phyloP scores from a whole-genome alignment of 345 rosid genomes.

The Crucihimalaya himalaica region DNA sequence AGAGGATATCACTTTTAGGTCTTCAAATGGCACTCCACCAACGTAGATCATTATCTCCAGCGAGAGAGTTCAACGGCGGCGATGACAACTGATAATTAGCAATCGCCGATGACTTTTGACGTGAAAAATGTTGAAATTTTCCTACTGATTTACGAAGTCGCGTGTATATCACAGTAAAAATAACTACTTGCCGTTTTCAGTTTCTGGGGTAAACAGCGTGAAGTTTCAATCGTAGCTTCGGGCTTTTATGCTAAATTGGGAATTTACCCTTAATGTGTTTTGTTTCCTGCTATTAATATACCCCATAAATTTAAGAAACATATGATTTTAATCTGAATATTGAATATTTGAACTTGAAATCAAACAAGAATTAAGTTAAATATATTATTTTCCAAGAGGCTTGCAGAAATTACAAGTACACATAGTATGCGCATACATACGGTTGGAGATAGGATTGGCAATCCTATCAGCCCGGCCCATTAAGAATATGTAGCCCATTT shows the following conservation, averaged over 20 bases:
- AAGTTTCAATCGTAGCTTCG: background rate
- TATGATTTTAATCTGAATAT: background rate
- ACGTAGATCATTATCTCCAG: slow-evolving; percentile 49
- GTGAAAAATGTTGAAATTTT: background rate
- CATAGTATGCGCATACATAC: too few species aligned
- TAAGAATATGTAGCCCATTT: too few species aligned
- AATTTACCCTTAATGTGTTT: background rate
- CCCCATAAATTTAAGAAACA: too few species aligned
- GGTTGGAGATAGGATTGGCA: too few species aligned
- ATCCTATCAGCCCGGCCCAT: too few species aligned
- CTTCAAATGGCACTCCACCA: slow-evolving; percentile 29
- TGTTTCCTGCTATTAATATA: too few species aligned
- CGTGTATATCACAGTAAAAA: too few species aligned
- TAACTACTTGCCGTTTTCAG: background rate
- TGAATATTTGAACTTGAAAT: slow-evolving; percentile 1
- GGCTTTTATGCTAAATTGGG: background rate
- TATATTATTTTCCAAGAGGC: slow-evolving; percentile 3
- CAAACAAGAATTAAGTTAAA: background rate
- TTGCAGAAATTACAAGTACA: too few species aligned
- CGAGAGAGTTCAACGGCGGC: slow-evolving; percentile 17
- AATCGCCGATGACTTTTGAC: slow-evolving; percentile 31
- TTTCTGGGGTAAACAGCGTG: background rate
- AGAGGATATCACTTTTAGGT: too few species aligned
- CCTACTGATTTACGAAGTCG: background rate
- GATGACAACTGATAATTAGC: background rate